Base-by-base conservation (phyloP, 441 rosid genomes). In the Jatropha podagrica region DNA sequence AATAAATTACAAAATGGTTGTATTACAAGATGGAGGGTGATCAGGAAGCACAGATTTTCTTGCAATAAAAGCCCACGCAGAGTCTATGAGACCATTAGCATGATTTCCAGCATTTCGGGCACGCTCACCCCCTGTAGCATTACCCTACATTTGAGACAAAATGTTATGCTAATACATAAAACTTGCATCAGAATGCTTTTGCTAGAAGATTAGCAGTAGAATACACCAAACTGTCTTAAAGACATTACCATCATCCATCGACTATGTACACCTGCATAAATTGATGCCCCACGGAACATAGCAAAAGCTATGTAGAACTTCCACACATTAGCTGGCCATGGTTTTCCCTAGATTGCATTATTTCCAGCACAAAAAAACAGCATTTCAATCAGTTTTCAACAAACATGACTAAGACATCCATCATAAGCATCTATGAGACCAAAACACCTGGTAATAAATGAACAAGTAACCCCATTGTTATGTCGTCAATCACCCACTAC, bases 81-180 rank as follows among this genome's bases (percentile, higher is more conserved):
- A 40, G 73, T 91, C 92, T 85, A 96, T 82, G 49, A 95, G 85
- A 55, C 75, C 82, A 80, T 84, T 86, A 72, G 94, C 90, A 65
- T 79, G 87, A 76, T 18, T 60, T 71, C 96, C 98, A 18, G 86
- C 78, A 78, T 86, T 68, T 38, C 71, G 85, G 13, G 99, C 99
- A 74, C 93, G 94, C 73, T 87, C 91, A 84, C 97, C 98, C 38
- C 94, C 99, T 8, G 98, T 83, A 67, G 99, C 98, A 87, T 94
- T 93, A 71, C 99, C 99, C 99, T 96, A 81, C 76, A 83, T 66
- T 58, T 69, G 37, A 69, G 41, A 41, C 14, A 75, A 76, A 75
- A 42, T 64, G 61, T 26, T 67, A 52, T 26, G 54, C 63, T 51
- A 73, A 76, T 42, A 49, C n/a, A 75, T 51, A 67, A n/a, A 59